These are phyloP conservation scores for Zopfochytrium polystomum DNA, from an alignment of 371 early-diverging fungal genomes.

Conservation along the genomic window DNA sequence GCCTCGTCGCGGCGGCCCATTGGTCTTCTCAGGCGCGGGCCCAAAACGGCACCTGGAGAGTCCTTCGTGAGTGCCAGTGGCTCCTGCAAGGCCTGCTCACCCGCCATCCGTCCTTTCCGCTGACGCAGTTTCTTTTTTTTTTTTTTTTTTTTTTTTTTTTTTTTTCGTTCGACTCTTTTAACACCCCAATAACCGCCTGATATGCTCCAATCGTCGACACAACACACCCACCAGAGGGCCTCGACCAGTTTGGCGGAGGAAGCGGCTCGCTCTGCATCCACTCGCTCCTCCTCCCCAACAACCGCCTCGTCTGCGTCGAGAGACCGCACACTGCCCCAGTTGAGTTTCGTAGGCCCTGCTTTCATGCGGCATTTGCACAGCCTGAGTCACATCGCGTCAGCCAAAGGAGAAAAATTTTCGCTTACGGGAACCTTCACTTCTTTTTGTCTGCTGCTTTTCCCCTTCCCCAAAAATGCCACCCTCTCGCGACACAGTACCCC, in stretches of 20 bases:
- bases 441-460: not conserved
- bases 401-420: not conserved
- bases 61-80: too few species aligned
- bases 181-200: too few species aligned
- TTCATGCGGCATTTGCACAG: not conserved
- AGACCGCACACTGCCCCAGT: conserved; percentile 35
- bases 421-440: not conserved
- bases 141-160: too few species aligned
- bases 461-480: not conserved
- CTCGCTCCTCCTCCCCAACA: conserved; percentile 33
- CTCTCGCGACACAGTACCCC: conserved; percentile 20
- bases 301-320: conserved; percentile 35
- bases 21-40: too few species aligned
- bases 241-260: not conserved
- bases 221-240: too few species aligned
- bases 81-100: too few species aligned
- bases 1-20: too few species aligned
- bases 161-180: too few species aligned
- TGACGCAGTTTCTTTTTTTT: too few species aligned
- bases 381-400: not conserved
- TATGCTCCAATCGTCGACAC: too few species aligned
- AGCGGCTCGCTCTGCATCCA: conserved; percentile 41
- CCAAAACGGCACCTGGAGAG: too few species aligned
- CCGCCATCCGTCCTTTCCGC: too few species aligned
- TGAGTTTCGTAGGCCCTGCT: conserved; percentile 10